Percentiles rank a stretch among this genome's conserved stretches.
Conservation (phyloP, 2,329 filamentous ascomycete species). For the Nemania sp. region DNA sequence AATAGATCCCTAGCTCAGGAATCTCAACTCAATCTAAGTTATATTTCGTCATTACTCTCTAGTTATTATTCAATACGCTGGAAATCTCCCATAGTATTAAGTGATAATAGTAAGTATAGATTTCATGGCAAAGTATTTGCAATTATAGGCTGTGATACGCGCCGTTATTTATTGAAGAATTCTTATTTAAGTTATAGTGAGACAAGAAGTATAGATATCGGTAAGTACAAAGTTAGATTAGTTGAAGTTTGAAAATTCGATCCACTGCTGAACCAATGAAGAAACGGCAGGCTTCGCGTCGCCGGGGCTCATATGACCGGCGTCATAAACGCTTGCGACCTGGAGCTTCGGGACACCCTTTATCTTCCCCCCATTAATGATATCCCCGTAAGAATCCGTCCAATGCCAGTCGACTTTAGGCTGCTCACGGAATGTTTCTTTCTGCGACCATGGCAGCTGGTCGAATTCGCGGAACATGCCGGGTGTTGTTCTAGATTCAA, state of each 20-base stretch:
- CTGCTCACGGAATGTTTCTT: conserved; percentile 14
- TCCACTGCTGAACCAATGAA: conserved; percentile 27
- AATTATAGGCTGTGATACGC: conserved; percentile 45
- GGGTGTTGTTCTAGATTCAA: conserved; percentile 16
- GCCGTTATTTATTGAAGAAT: background rate
- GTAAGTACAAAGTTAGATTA: background rate
- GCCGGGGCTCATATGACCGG: conserved; percentile 27
- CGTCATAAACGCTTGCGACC: conserved; percentile 28
- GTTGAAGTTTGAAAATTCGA: conserved; percentile 2
- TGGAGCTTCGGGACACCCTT: conserved; percentile 22
- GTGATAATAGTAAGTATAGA: too few species aligned
- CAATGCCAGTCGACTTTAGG: conserved; percentile 25
- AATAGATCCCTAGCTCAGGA: too few species aligned
- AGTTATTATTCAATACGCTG: conserved; percentile 52
- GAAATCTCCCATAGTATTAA: conserved; percentile 48
- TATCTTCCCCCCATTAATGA: conserved; percentile 24
- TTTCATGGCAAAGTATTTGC: conserved; percentile 44
- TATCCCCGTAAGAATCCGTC: conserved; percentile 4
- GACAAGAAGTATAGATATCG: background rate
- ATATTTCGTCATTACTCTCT: conserved; percentile 49
- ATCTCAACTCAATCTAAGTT: too few species aligned
- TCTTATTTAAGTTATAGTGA: background rate
- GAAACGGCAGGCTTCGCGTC: conserved; percentile 32
- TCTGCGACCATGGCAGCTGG: conserved; percentile 28
- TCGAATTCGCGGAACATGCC: conserved; percentile 32